These are phyloP conservation scores for Pseudogymnoascus sp. DNA, from an alignment of 2,329 filamentous ascomycete genomes.

Conservation along the genomic window DNA sequence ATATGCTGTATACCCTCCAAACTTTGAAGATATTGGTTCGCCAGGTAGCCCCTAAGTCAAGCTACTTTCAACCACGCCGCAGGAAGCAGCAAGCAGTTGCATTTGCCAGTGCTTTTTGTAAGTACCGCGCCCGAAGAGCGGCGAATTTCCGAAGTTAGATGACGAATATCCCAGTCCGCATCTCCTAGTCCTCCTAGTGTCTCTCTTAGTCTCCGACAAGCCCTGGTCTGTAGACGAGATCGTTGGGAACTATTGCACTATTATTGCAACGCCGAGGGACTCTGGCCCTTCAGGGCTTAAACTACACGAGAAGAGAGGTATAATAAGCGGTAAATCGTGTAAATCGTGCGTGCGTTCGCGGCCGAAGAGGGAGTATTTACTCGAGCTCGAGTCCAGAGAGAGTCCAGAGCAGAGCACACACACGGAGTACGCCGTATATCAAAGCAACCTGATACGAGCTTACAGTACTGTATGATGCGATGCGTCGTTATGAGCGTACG, in stretches of 20 bases:
- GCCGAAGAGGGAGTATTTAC: neutral
- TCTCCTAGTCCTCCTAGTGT: slow-evolving; percentile 1
- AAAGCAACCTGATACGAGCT: slow-evolving; percentile 5
- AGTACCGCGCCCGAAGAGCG: neutral
- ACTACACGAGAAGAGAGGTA: neutral
- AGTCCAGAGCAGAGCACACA: neutral
- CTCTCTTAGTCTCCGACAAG: slow-evolving; percentile 7
- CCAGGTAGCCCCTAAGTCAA: neutral
- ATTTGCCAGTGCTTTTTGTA: too few species aligned
- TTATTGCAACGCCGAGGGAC: slow-evolving; percentile 6
- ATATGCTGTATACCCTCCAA: neutral
- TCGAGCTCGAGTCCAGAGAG: neutral
- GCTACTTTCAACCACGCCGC: slow-evolving; percentile 3
- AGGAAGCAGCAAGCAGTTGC: too few species aligned
- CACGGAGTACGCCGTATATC: neutral
- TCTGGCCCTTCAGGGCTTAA: neutral
- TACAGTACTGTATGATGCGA: neutral
- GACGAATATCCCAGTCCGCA: slow-evolving; percentile 11
- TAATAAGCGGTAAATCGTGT: neutral
- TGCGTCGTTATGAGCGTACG: neutral
- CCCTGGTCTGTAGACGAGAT: slow-evolving; percentile 6
- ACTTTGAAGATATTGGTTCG: neutral
- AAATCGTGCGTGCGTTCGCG: neutral
- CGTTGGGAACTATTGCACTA: neutral
- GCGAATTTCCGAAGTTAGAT: slow-evolving; percentile 12